Percentiles rank a stretch among this genome's conserved stretches.
Evolutionary conservation across 768 basidiomycete species (phyloP).

Genomic region (Podaxis mareebaensis): DNA sequence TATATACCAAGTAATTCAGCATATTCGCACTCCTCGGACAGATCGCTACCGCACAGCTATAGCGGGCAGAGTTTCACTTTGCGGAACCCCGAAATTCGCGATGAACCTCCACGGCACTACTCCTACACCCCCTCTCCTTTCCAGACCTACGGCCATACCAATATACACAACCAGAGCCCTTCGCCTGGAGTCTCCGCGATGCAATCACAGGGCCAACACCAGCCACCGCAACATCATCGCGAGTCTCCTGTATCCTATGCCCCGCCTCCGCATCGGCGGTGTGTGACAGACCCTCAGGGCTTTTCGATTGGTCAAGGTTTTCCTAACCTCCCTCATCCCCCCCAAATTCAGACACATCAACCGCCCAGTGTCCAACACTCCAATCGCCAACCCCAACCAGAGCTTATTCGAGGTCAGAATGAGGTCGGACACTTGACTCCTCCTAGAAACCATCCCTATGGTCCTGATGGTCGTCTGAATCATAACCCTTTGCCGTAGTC

Average conservation of each 20-base stretch:
- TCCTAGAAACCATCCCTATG: constrained; percentile 39
- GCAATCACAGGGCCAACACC: constrained; percentile 38
- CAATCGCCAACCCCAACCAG: constrained; percentile 40
- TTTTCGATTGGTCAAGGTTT: constrained; percentile 51
- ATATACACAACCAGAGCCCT: constrained; percentile 41
- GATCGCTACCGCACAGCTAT: constrained; percentile 48
- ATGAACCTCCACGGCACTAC: constrained; percentile 42
- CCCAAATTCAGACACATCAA: constrained; percentile 36
- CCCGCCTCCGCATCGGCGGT: constrained; percentile 46
- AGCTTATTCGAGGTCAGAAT: constrained; percentile 42
- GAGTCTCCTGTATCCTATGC: constrained; percentile 47
- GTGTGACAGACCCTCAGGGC: constrained; percentile 57
- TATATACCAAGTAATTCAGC: constrained; percentile 39
- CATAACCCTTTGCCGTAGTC: constrained; percentile 39
- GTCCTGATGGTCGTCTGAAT: constrained; percentile 48
- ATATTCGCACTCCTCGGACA: constrained; percentile 52
- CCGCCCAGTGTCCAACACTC: constrained; percentile 16
- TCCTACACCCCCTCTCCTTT: constrained; percentile 55
- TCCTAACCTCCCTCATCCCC: constrained; percentile 47
- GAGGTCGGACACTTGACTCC: constrained; percentile 28
- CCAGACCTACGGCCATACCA: constrained; percentile 37
- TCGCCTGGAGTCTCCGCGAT: constrained; percentile 37
- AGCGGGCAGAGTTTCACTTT: constrained; percentile 45
- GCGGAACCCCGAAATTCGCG: constrained; percentile 26
- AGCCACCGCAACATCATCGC: constrained; percentile 40